Percentiles rank a stretch among this genome's conserved stretches.
Conservation (phyloP, 768 basidiomycete genomes). For the Guyanaporus albipodus region DNA sequence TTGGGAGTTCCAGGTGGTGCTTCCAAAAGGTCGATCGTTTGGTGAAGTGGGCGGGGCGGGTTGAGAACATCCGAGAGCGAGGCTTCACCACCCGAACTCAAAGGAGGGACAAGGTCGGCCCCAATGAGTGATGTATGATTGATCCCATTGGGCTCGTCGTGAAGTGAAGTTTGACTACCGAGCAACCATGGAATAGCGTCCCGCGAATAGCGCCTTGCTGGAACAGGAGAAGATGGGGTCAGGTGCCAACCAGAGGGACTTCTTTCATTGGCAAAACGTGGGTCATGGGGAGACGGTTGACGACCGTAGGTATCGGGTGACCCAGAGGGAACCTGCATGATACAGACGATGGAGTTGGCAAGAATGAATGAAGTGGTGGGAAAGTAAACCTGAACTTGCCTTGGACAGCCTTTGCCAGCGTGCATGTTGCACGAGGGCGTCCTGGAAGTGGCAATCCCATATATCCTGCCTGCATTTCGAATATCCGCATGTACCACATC, state of each 20-base stretch:
- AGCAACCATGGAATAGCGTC: constrained; percentile 3
- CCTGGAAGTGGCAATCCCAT: no score
- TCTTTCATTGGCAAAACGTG: constrained; percentile 8
- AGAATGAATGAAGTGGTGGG: no score
- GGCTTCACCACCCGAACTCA: not conserved
- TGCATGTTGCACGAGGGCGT: no score
- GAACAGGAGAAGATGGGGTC: constrained; percentile 10
- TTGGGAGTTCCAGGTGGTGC: not conserved
- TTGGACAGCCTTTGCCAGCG: no score
- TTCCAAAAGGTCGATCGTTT: not conserved
- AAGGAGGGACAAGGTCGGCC: not conserved
- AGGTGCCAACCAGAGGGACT: constrained; percentile 22
- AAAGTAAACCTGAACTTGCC: no score
- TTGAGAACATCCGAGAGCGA: not conserved
- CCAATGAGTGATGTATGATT: not conserved
- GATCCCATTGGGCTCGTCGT: constrained; percentile 13
- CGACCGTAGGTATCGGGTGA: not conserved
- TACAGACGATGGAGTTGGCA: constrained; percentile 8
- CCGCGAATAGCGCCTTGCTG: constrained; percentile 11
- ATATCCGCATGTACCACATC: no score
- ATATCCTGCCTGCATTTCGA: no score
- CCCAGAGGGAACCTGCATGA: constrained; percentile 16
- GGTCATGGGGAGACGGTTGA: constrained; percentile 12
- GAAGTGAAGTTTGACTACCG: constrained; percentile 13
- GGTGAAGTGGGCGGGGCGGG: not conserved